phyloP scores from a whole-genome alignment of 768 basidiomycete genomes.

The Hypholoma fasciculare region DNA sequence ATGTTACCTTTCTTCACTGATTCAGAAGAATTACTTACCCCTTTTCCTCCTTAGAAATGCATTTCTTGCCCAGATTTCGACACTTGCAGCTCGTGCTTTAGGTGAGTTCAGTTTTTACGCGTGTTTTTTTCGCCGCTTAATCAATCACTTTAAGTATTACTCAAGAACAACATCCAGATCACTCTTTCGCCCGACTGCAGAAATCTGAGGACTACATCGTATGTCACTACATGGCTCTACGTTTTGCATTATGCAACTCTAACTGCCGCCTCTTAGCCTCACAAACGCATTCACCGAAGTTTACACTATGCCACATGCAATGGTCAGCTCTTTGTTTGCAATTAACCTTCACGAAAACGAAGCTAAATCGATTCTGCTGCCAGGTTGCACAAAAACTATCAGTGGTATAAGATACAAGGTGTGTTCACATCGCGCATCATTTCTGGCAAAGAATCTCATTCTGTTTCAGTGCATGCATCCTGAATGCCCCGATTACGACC shows the following conservation, averaged over 20 bases:
- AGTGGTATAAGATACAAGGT: conserved; percentile 75
- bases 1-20: conserved; percentile 23
- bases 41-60: conserved; percentile 59
- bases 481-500: conserved; percentile 76
- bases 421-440: conserved; percentile 9
- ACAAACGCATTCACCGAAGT: conserved; percentile 9
- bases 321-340: conserved; percentile 24
- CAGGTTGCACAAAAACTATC: conserved; percentile 54
- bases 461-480: conserved; percentile 71
- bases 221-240: conserved; percentile 18
- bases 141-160: conserved; percentile 48
- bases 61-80: conserved; percentile 83
- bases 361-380: background rate
- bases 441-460: background rate
- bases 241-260: background rate
- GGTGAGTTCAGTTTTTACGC: conserved; percentile 30
- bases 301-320: conserved; percentile 65
- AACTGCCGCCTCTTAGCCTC: conserved; percentile 19
- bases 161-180: conserved; percentile 70
- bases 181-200: conserved; percentile 67
- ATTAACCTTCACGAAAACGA: background rate
- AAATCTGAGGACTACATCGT: conserved; percentile 60
- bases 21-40: background rate
- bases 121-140: background rate
- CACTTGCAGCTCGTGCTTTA: conserved; percentile 69